Percentiles rank a stretch among this genome's conserved stretches.
Evolutionary conservation across 306 rosid genomes (phyloP).

Genomic region (Cicer yamashitae): DNA sequence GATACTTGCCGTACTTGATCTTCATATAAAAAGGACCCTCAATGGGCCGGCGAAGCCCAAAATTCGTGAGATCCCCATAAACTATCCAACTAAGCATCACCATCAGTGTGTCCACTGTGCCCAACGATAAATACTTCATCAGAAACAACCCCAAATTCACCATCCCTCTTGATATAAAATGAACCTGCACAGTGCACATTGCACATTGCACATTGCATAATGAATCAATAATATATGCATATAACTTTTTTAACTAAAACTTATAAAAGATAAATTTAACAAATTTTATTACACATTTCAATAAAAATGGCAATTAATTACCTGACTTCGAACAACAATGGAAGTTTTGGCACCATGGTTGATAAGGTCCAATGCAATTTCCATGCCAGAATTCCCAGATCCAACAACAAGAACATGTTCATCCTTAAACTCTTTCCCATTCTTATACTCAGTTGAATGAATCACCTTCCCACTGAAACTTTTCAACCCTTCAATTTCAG

Average conservation of each 20-base stretch:
- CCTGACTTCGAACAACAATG: constrained; percentile 69
- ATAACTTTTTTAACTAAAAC: neutral
- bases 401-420: constrained; percentile 76
- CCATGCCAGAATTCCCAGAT: constrained; percentile 82
- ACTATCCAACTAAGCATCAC: constrained; percentile 56
- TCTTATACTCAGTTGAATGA: constrained; percentile 62
- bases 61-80: constrained; percentile 61
- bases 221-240: neutral
- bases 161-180: constrained; percentile 62
- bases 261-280: too few relatives aligned
- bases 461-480: constrained; percentile 57
- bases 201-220: neutral
- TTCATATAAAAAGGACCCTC: constrained; percentile 80
- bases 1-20: constrained; percentile 71
- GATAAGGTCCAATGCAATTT: constrained; percentile 63
- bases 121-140: constrained; percentile 54
- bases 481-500: constrained; percentile 57
- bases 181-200: constrained; percentile 52
- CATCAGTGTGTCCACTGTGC: constrained; percentile 59
- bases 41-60: constrained; percentile 60
- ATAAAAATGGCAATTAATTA: constrained; percentile 40
- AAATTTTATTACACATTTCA: neutral
- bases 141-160: constrained; percentile 51
- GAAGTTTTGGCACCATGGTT: constrained; percentile 68
- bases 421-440: constrained; percentile 53